phyloP scores from a whole-genome alignment of 305 asterid genomes.

The Fraxinus ornus region DNA sequence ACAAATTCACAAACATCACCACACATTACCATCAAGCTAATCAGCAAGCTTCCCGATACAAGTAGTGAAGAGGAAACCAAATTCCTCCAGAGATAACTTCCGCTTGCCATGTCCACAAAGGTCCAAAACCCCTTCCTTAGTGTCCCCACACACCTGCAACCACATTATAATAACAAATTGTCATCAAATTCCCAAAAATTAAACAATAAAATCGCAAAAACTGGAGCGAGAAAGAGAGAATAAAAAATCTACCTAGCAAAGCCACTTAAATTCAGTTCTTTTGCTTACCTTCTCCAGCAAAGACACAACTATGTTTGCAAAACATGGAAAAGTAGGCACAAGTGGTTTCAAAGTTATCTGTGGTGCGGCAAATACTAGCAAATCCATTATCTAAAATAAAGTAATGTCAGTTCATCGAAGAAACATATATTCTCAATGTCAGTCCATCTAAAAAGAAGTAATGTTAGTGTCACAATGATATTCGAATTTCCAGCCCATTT shows the following conservation, averaged over 20 bases:
- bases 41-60: background rate
- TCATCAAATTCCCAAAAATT: background rate
- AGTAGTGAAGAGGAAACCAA: constrained; percentile 29
- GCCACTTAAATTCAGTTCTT: background rate
- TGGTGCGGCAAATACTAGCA: constrained; percentile 63
- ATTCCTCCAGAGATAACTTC: constrained; percentile 51
- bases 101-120: constrained; percentile 55
- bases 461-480: constrained; percentile 44
- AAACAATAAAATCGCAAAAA: background rate
- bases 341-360: constrained; percentile 73
- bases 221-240: background rate
- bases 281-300: constrained; percentile 68
- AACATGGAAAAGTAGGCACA: constrained; percentile 76
- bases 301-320: constrained; percentile 59
- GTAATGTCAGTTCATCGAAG: constrained; percentile 14
- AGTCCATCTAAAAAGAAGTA: no score
- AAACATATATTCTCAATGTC: background rate
- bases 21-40: constrained; percentile 1
- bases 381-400: constrained; percentile 63
- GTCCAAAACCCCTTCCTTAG: constrained; percentile 46
- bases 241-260: background rate
- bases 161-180: background rate
- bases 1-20: background rate
- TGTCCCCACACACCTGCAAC: constrained; percentile 28
- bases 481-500: constrained; percentile 86